Conservation (phyloP, 2,329 filamentous ascomycete genomes). For the Penicillium sp. region DNA sequence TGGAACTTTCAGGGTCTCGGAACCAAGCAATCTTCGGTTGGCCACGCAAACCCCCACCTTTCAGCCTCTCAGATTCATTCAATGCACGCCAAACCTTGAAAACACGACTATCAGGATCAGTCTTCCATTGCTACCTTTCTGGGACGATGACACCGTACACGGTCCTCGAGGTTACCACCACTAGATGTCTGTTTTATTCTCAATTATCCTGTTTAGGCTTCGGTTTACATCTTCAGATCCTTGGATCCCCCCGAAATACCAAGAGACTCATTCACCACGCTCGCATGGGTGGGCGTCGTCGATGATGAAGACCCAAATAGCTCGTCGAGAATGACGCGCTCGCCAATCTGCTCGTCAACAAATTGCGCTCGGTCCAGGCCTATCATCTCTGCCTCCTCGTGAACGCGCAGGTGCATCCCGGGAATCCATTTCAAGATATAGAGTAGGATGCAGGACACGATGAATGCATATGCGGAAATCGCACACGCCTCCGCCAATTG, state of each 20-base stretch:
- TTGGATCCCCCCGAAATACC: constrained; percentile 11
- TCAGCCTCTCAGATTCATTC: constrained; percentile 24
- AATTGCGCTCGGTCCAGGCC: constrained; percentile 63
- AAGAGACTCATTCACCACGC: constrained; percentile 18
- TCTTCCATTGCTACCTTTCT: constrained; percentile 12
- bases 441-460: constrained; percentile 59
- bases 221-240: constrained; percentile 8
- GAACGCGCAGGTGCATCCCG: constrained; percentile 60
- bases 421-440: constrained; percentile 61
- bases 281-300: constrained; percentile 19
- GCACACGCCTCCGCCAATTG: constrained; percentile 63
- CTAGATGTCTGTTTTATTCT: background rate
- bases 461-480: constrained; percentile 61
- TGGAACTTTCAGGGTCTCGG: constrained; percentile 16
- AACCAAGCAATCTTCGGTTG: constrained; percentile 19
- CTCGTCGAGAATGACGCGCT: constrained; percentile 51
- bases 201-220: background rate
- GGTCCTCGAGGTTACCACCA: constrained; percentile 1
- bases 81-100: constrained; percentile 11
- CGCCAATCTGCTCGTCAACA: constrained; percentile 63
- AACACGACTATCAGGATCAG: constrained; percentile 13
- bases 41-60: constrained; percentile 22
- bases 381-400: constrained; percentile 61
- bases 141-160: constrained; percentile 16
- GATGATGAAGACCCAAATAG: constrained; percentile 21